Percentiles rank a stretch among this genome's conserved stretches.
Conservation (phyloP, 1,284 basidiomycete genomes). For the Tranzscheliella williamsii region DNA sequence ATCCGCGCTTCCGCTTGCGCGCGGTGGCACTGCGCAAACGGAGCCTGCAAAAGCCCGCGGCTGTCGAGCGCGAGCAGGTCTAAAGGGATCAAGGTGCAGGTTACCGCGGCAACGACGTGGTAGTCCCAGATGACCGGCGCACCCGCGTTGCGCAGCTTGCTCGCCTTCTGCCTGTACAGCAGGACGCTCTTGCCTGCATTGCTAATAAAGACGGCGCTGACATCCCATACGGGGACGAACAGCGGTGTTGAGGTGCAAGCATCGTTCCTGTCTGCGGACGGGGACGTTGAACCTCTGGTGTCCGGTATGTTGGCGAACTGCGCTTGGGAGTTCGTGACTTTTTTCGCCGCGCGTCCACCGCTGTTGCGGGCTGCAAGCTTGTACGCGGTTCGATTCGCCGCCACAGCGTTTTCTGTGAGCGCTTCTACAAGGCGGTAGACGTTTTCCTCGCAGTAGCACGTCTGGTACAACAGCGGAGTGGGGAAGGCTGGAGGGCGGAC, state of each 20-base stretch:
- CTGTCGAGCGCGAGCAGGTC: not conserved
- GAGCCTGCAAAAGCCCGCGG: not conserved
- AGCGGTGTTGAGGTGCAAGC: not conserved
- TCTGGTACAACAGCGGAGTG: constrained; percentile 1
- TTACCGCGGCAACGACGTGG: constrained; percentile 36
- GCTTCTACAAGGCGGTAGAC: constrained; percentile 22
- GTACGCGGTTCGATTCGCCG: constrained; percentile 1
- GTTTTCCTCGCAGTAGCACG: constrained; percentile 53
- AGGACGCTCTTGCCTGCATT: constrained; percentile 21
- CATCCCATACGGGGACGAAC: constrained; percentile 23
- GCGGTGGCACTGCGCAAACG: too few relatives aligned
- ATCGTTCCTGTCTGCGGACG: too few relatives aligned
- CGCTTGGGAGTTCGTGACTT: not conserved
- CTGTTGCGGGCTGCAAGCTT: constrained; percentile 3
- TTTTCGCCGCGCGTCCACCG: not conserved
- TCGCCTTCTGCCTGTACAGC: constrained; percentile 37
- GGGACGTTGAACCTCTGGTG: not conserved
- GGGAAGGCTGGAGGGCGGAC: constrained; percentile 17
- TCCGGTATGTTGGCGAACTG: not conserved
- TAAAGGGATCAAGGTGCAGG: constrained; percentile 8
- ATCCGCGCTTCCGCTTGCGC: not conserved
- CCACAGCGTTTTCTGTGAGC: constrained; percentile 1
- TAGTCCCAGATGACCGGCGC: constrained; percentile 51
- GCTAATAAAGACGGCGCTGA: constrained; percentile 36
- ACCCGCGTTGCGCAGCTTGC: constrained; percentile 7